A percentile compares a stretch with the other conserved stretches of the same genome.
phyloP scores from a whole-genome alignment of 192 early-diverging fungal species.

The Gryganskiella cystojenkinii region DNA sequence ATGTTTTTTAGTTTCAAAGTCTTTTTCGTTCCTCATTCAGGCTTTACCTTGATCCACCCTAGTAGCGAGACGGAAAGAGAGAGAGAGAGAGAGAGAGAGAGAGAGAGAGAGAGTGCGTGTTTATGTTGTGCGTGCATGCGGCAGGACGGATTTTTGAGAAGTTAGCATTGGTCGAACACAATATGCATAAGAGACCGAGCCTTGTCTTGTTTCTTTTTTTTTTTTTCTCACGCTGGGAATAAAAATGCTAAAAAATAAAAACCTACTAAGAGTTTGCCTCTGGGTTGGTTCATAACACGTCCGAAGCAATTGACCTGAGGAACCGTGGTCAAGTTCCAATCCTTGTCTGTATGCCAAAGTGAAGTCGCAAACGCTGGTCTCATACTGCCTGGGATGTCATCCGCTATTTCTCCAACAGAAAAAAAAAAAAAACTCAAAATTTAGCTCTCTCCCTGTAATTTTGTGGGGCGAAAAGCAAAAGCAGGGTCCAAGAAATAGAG shows the following conservation, averaged over 20 bases:
- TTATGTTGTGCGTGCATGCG: too few species aligned
- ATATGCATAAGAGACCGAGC: too few species aligned
- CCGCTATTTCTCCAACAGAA: conserved; percentile 3
- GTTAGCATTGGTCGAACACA: too few species aligned
- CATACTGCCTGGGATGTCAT: conserved; percentile 31
- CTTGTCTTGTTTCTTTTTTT: too few species aligned
- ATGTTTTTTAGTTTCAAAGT: neutral
- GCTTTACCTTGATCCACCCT: conserved; percentile 11
- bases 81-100: too few species aligned
- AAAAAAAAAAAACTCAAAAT: neutral
- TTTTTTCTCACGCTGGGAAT: neutral
- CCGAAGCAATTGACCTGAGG: conserved; percentile 34
- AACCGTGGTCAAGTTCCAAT: conserved; percentile 30
- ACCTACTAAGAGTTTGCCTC: conserved; percentile 36
- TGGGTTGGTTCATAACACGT: conserved; percentile 28
- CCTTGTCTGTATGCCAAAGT: conserved; percentile 8
- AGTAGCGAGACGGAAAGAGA: too few species aligned
- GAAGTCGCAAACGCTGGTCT: neutral
- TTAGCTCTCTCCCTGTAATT: neutral
- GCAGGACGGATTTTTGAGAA: too few species aligned
- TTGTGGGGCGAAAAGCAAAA: neutral
- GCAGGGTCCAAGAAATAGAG: neutral
- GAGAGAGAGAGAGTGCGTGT: too few species aligned
- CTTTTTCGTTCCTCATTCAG: neutral
- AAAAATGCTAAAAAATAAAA: neutral